Base-by-base conservation (phyloP, 139 green algal genomes). In the Desmodesmus armatus region DNA sequence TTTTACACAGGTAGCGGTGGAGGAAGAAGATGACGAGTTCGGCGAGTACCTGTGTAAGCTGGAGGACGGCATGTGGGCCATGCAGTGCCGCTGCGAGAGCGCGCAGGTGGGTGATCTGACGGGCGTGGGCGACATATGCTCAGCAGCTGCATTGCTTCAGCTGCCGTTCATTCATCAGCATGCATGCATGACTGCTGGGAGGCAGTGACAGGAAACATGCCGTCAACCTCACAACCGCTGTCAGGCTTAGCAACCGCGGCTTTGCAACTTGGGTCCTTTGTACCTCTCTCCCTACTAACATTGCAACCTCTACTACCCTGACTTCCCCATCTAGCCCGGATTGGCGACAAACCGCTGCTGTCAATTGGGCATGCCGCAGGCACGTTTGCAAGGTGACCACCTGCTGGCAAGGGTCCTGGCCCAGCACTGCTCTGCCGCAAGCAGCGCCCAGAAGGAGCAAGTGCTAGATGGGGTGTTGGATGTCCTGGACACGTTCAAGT, bases 401-500 rank as follows among this genome's bases (percentile, higher is more conserved):
- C 17, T 41, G 43, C 23, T 76, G 37, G 33, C 19, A 13, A n/a
- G n/a, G n/a, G n/a, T n/a, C n/a, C n/a, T n/a, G n/a, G n/a, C n/a
- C 41, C 21, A 53, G 62, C 41, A 11, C 25, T 63, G 7, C 41
- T 23, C 9, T 41, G 39, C 21, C n/a, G 43, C 25, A 39, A 37
- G 3, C 9, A 78, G 39, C 27, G 71, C 25, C 41, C 62, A 5
- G 41, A 37, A 51, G 21, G 6, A 70, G 31, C 49, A 82, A 37
- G 51, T 71, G 35, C 35, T 69, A 5, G 75, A 82, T 33, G 75
- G 75, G 3, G 15, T 82, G 29, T 31, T 82, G 33, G n/a, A 23
- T 82, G 75, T 51, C 9, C 9, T 82, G 29, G 75, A 82, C 25
- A 2, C 23, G 51, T 55, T 53, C 75, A 82, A 70, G 51, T 53